Evolutionary conservation across 2,329 filamentous ascomycete genomes (phyloP).

Genomic region (Bipolaris victoriae): DNA sequence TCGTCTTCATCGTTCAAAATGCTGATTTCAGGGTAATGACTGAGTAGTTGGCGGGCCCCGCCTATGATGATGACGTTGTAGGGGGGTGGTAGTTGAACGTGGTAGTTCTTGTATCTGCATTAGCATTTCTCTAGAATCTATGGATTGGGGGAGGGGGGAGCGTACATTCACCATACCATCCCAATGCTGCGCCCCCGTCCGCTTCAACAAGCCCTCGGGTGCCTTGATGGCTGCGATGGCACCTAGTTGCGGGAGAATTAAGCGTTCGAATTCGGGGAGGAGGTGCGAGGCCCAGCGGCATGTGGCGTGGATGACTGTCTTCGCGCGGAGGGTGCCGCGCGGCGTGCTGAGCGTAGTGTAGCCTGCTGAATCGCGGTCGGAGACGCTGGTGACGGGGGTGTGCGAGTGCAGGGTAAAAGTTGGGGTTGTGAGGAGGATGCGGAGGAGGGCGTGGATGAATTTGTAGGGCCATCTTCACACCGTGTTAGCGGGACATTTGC

Average conservation of each 20-base stretch:
- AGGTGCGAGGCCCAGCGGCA: constrained; percentile 21
- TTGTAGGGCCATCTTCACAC: constrained; percentile 19
- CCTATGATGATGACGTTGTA: constrained; percentile 21
- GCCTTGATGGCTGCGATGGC: constrained; percentile 14
- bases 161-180: constrained; percentile 16
- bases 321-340: constrained; percentile 13
- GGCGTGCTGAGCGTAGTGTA: constrained; percentile 13
- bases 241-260: constrained; percentile 14
- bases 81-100: constrained; percentile 17
- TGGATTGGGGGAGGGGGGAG: too few species aligned
- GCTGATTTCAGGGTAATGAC: constrained; percentile 12
- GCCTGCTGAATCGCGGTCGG: constrained; percentile 9
- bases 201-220: constrained; percentile 14
- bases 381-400: constrained; percentile 13
- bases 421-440: constrained; percentile 9
- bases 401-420: constrained; percentile 13
- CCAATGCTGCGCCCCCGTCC: constrained; percentile 21
- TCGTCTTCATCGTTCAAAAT: constrained; percentile 13
- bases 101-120: constrained; percentile 9
- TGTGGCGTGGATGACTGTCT: constrained; percentile 15
- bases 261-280: constrained; percentile 13
- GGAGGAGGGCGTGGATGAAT: constrained; percentile 18
- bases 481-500: too few species aligned
- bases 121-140: background rate
- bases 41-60: constrained; percentile 13